A percentile compares a stretch with the other conserved stretches of the same genome.
Conservation (phyloP, 306 rosid genomes). For the Sicyos baderoa region DNA sequence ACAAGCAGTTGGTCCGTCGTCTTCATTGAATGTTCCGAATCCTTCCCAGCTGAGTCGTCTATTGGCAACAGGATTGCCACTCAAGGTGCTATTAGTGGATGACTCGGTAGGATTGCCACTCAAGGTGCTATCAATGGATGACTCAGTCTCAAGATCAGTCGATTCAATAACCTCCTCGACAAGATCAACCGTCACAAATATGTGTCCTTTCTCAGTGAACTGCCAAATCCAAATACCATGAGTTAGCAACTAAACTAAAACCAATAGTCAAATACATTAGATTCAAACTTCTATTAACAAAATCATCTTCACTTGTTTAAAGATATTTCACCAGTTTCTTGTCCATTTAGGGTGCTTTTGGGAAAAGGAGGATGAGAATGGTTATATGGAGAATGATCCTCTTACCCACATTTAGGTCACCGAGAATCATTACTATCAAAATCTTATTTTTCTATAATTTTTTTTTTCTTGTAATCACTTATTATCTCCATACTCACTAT, state of each 20-base stretch:
- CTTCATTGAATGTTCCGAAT: constrained; percentile 46
- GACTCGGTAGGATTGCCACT: constrained; percentile 71
- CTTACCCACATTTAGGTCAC: too few relatives aligned
- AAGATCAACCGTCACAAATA: constrained; percentile 75
- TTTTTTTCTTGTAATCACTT: too few relatives aligned
- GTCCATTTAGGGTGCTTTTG: too few relatives aligned
- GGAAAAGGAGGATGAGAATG: too few relatives aligned
- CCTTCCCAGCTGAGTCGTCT: constrained; percentile 62
- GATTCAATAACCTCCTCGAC: constrained; percentile 71
- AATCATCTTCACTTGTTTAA: too few relatives aligned
- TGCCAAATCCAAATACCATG: constrained; percentile 28
- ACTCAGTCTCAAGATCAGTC: too few relatives aligned
- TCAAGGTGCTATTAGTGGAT: constrained; percentile 55
- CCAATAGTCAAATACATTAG: not conserved
- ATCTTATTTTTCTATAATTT: too few relatives aligned
- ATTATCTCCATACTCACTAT: too few relatives aligned
- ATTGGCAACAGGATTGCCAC: constrained; percentile 71
- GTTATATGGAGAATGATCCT: too few relatives aligned
- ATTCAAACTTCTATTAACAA: too few relatives aligned
- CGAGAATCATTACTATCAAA: too few relatives aligned
- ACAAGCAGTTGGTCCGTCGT: constrained; percentile 45
- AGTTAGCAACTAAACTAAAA: not conserved
- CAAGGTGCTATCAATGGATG: constrained; percentile 53
- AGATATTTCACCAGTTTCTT: too few relatives aligned
- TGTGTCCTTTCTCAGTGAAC: constrained; percentile 97